These are phyloP conservation scores for Botrytis pseudocinerea DNA, from an alignment of 2,329 filamentous ascomycete genomes.

Conservation along the genomic window DNA sequence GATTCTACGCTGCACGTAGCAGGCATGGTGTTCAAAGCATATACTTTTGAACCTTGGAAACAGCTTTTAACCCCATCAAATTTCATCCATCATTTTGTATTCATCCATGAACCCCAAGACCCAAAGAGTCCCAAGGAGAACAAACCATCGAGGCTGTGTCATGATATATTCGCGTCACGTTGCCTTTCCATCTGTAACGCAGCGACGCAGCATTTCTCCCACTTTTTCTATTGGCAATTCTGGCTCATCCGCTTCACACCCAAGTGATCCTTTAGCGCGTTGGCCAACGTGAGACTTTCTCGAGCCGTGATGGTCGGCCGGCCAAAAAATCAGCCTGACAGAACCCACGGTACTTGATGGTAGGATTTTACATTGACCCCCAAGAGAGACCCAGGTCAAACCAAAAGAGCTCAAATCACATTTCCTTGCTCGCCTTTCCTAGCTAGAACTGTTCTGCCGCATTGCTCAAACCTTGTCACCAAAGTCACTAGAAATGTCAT, in stretches of 20 bases:
- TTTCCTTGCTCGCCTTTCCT: neutral
- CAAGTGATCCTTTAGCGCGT: constrained; percentile 28
- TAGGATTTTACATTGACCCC: constrained; percentile 14
- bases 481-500: neutral
- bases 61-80: neutral
- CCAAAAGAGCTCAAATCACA: neutral
- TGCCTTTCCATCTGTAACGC: constrained; percentile 19
- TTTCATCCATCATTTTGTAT: neutral
- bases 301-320: constrained; percentile 6
- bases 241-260: constrained; percentile 8
- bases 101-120: neutral
- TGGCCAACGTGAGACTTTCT: constrained; percentile 26
- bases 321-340: constrained; percentile 13
- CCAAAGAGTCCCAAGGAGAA: neutral
- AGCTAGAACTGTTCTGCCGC: constrained; percentile 15
- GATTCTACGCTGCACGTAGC: too few relatives aligned
- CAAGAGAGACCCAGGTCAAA: neutral
- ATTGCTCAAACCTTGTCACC: neutral
- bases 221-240: neutral
- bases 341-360: constrained; percentile 21
- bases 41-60: neutral
- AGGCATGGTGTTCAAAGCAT: neutral
- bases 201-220: neutral
- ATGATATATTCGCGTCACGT: constrained; percentile 23
- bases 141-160: constrained; percentile 25